Base-by-base conservation (phyloP, 345 rosid species). In the Euclidium syriacum region DNA sequence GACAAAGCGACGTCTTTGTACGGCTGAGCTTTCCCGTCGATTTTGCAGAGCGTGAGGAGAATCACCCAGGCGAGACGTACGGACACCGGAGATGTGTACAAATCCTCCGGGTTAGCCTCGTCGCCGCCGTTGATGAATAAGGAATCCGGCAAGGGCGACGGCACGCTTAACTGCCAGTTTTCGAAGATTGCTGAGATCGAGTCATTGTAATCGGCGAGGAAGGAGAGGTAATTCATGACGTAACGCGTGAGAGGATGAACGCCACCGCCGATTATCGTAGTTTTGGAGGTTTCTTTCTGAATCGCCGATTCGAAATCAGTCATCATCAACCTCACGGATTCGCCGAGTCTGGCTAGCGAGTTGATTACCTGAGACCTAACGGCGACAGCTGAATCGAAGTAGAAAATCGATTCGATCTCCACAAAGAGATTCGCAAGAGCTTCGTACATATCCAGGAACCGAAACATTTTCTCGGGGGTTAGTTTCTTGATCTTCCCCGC, bases 181-280 rank as follows among this genome's bases (percentile, higher is more conserved):
- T 81, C 85, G 32, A 87, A 66, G 5, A 90, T 82, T 16, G 78
- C 89, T 24, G 76, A 39, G 42, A 85, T 74, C 0, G 73, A 44
- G 1, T 73, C 81, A 47, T 55, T 47, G 84, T 87, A 91, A 35
- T 88, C 96, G 17, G 83, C 65, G 53, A 88, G 79, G 75, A 87
- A 76, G 2, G 81, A 32, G 66, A 88, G 62, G 75, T 87, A 91
- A 56, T 91, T 87, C 96, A 85, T 87, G 1, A 86, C 88, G 56
- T 87, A 84, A 24, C 92, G 86, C 0, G 89, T 85, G 1, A 88
- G 76, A 1, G 96, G 96, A 55, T 91, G 98, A 54, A 88, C 71
- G 0, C 91, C 95, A 0, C 91, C 98, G 30, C 96, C 89, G 35
- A 82, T 80, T 0, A 79, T 12, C 1, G 74, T 53, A 9, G 61